phyloP scores from a whole-genome alignment of 2,329 filamentous ascomycete genomes.

The Drechslerella dactyloides region DNA sequence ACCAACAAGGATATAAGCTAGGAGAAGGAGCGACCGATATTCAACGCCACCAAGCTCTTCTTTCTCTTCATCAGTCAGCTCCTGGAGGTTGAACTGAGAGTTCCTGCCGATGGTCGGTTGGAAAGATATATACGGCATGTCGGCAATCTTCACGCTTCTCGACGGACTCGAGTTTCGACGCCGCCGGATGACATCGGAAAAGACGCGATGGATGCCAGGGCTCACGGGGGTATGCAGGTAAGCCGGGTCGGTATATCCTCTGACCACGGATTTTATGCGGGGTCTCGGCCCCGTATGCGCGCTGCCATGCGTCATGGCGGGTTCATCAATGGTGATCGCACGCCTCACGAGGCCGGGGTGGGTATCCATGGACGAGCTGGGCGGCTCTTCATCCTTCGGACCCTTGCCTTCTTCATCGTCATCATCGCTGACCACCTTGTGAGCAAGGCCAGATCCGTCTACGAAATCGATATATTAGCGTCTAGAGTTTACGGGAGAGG shows the following conservation, averaged over 20 bases:
- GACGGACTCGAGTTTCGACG: constrained; percentile 64
- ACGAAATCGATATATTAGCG: constrained; percentile 1
- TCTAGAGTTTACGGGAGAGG: background rate
- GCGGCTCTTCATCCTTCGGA: constrained; percentile 29
- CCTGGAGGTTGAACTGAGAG: constrained; percentile 76
- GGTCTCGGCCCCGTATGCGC: constrained; percentile 28
- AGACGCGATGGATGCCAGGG: constrained; percentile 49
- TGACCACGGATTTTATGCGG: constrained; percentile 19
- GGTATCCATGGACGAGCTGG: constrained; percentile 52
- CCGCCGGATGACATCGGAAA: constrained; percentile 51
- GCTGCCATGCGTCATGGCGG: constrained; percentile 56
- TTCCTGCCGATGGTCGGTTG: constrained; percentile 91
- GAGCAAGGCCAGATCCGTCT: constrained; percentile 40
- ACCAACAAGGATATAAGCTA: constrained; percentile 75
- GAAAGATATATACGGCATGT: constrained; percentile 88
- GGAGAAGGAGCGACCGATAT: constrained; percentile 86
- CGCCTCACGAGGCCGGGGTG: constrained; percentile 50
- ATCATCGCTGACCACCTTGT: constrained; percentile 19
- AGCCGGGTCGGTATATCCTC: constrained; percentile 32
- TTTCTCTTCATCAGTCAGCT: constrained; percentile 84
- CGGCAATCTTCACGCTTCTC: constrained; percentile 56
- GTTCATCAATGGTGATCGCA: constrained; percentile 63
- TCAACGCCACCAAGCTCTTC: constrained; percentile 97
- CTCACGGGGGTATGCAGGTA: constrained; percentile 23
- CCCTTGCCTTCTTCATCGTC: constrained; percentile 28